A percentile compares a stretch with the other conserved stretches of the same genome.
Conservation (phyloP, 108 stramenopile species). For the Nitzschia sp. region DNA sequence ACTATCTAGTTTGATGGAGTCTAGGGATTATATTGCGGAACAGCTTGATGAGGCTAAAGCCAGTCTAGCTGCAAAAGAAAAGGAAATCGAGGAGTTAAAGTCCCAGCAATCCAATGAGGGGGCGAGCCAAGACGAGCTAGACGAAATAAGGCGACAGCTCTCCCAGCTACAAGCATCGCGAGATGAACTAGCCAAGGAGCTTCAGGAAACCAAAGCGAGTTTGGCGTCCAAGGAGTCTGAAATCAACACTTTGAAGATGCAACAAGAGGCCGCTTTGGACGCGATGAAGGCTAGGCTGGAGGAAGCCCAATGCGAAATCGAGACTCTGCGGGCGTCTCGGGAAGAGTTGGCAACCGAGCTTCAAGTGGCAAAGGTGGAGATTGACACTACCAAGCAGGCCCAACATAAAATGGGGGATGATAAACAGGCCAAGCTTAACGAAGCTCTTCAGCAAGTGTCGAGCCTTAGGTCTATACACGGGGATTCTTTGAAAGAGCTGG, state of each 20-base stretch:
- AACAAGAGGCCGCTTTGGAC: background rate
- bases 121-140: background rate
- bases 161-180: background rate
- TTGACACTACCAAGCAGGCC: background rate
- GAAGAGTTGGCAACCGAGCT: background rate
- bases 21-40: constrained; percentile 8
- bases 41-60: constrained; percentile 14
- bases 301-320: background rate
- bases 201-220: background rate
- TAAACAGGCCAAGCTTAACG: background rate
- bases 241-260: background rate
- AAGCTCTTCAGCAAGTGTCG: background rate
- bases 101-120: background rate
- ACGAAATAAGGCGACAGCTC: background rate
- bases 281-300: background rate
- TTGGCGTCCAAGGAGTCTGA: background rate
- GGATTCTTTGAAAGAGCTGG: background rate
- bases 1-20: background rate
- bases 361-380: background rate
- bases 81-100: constrained; percentile 13
- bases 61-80: background rate
- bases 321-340: background rate
- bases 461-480: background rate
- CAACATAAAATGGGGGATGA: background rate
- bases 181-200: background rate